Conservation (phyloP, 805 yeast genomes). For the Saturnispora hagleri region DNA sequence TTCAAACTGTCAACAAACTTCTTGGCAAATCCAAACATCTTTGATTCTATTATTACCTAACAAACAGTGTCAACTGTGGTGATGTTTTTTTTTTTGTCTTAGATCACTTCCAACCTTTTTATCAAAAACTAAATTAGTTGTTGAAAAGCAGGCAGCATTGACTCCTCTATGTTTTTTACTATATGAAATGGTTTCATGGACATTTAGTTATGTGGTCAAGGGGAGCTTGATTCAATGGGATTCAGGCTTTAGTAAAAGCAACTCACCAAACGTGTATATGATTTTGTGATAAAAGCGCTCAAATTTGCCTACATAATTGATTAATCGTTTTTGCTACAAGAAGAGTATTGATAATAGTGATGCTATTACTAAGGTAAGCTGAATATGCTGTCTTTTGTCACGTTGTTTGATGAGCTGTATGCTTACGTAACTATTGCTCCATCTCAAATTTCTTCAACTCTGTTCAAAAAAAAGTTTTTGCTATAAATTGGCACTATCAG, state of each 20-base stretch:
- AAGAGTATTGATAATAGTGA: not conserved
- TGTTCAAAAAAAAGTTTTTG: not conserved
- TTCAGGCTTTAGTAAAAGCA: too few species aligned
- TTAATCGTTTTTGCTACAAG: not conserved
- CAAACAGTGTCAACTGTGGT: not conserved
- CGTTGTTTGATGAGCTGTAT: not conserved
- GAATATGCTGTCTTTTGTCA: not conserved
- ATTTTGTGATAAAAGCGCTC: not conserved
- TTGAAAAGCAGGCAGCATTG: not conserved
- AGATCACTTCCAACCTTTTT: not conserved
- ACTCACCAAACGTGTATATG: not conserved
- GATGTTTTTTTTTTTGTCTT: not conserved
- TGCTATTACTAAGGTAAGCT: not conserved
- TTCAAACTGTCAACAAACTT: slow-evolving; percentile 38
- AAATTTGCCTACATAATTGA: not conserved
- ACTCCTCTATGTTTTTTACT: not conserved
- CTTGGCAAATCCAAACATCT: slow-evolving; percentile 59
- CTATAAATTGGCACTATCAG: not conserved
- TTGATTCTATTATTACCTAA: not conserved
- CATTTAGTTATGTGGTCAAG: not conserved
- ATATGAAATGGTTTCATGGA: not conserved
- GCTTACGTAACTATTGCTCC: not conserved
- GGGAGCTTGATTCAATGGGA: not conserved
- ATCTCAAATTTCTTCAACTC: not conserved
- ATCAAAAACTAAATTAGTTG: not conserved